These are phyloP conservation scores for Hemerocallis citrina DNA, from an alignment of 106 monocot species.

Conservation along the genomic window DNA sequence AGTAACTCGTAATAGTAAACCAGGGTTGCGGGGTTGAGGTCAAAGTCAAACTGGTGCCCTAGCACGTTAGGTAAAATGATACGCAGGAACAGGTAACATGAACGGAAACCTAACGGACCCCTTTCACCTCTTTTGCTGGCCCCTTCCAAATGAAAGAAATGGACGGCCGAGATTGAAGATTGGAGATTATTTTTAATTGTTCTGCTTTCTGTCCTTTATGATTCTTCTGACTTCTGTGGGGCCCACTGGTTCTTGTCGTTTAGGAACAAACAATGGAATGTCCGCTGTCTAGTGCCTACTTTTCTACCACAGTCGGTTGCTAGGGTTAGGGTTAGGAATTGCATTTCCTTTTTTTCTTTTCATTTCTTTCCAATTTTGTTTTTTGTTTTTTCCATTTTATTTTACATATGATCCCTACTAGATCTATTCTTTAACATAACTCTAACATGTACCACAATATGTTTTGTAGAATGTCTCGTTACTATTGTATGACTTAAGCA, in stretches of 20 bases:
- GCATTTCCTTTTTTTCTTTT: neutral
- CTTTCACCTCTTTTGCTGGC: neutral
- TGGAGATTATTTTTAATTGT: neutral
- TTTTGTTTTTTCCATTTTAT: no score
- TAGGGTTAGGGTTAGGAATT: constrained; percentile 6
- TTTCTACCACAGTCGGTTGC: neutral
- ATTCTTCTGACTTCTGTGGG: constrained; percentile 2
- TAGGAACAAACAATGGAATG: neutral
- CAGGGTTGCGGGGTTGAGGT: neutral
- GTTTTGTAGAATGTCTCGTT: no score
- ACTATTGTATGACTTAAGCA: no score
- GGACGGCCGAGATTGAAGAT: neutral
- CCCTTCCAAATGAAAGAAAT: neutral
- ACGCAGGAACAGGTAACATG: neutral
- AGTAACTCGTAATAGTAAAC: neutral
- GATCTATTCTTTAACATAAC: no score
- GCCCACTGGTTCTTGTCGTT: neutral
- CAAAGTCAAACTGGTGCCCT: neutral
- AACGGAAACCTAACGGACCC: neutral
- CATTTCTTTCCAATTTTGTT: no score
- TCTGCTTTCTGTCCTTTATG: neutral
- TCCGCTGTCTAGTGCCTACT: neutral
- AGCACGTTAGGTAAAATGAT: neutral
- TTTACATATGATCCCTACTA: no score
- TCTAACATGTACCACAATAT: no score